These are phyloP conservation scores for Pichia ethanolica DNA, from an alignment of 805 yeast species.

Conservation along the genomic window DNA sequence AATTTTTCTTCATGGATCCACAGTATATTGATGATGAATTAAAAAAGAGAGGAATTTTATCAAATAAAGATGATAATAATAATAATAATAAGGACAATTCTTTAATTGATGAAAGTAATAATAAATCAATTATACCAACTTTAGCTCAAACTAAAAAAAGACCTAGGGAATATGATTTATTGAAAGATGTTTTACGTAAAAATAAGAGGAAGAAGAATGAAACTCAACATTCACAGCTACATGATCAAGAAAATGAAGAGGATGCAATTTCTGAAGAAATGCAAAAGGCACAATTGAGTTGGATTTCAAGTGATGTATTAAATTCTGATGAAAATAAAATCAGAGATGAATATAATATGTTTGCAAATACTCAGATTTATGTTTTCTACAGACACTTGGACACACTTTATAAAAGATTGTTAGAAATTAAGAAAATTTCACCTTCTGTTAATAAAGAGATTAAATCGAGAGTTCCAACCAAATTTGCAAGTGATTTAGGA, in stretches of 20 bases:
- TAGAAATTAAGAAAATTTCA: slow-evolving; percentile 68
- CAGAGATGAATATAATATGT: slow-evolving; percentile 63
- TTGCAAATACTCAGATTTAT: slow-evolving; percentile 83
- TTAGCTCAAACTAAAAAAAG: slow-evolving; percentile 34
- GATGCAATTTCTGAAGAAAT: slow-evolving; percentile 19
- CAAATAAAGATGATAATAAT: slow-evolving; percentile 19
- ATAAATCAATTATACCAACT: slow-evolving; percentile 12
- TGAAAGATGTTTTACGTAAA: slow-evolving; percentile 53
- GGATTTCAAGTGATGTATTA: slow-evolving; percentile 27
- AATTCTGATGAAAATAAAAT: slow-evolving; percentile 20
- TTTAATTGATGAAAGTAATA: slow-evolving; percentile 7
- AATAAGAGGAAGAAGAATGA: slow-evolving; percentile 20
- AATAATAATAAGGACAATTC: too few species aligned
- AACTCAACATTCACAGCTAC: neutral
- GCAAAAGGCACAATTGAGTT: slow-evolving; percentile 27
- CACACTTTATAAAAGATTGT: slow-evolving; percentile 71
- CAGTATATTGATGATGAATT: slow-evolving; percentile 38
- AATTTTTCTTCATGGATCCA: slow-evolving; percentile 60
- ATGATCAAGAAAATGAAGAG: neutral
- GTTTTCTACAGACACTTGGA: slow-evolving; percentile 83
- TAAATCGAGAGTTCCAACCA: slow-evolving; percentile 50
- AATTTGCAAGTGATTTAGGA: slow-evolving; percentile 83
- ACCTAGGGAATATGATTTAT: slow-evolving; percentile 48
- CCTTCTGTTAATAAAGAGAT: slow-evolving; percentile 68
- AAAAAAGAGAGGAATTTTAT: slow-evolving; percentile 27